Evolutionary conservation across 2,329 filamentous ascomycete genomes (phyloP), one percentile per base, ranked within the genome.

Genomic region (Trichophyton simii): DNA sequence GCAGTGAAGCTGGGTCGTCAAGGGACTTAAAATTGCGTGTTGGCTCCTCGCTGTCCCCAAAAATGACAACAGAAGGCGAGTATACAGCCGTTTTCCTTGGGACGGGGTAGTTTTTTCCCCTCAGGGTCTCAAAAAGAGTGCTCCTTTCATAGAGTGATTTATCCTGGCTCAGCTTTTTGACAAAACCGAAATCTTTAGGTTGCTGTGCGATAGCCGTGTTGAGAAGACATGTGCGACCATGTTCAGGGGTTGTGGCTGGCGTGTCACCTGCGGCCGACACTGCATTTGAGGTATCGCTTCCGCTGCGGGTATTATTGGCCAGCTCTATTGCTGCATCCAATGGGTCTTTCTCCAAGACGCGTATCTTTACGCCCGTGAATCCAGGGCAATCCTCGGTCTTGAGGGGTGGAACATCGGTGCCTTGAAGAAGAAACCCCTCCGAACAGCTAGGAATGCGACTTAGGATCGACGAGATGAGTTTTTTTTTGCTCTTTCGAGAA

Each of bases 111-210:
- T 58, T 61, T 13, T 20, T 15, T n/a, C 31, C 25, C 20, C 60
- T 58, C 4, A 63, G 57, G 8, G 61, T 59, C 15, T 42, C 22
- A 4, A n/a, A 55, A 22, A 63, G 59, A 11, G 61, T 64, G 41
- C 63, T 64, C 34, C 63, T 54, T 52, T 59, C 57, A 36, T 59
- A 61, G n/a, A 64, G 50, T 8, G 59, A 59, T 34, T 64, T 61
- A 38, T 63, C 63, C 42, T 64, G 61, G 18, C 50, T 59, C 38
- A 36, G 41, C 15, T 59, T 58, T 31, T 31, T 6, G 28, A 7
- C 15, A 20, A n/a, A 63, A 34, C 63, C 63, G 61, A 6, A 48
- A 61, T 8, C 55, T 57, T 5, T 46, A 36, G 7, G 28, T 34
- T 25, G 28, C 59, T 38, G 58, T 41, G 57, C 58, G 11, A 38